Evolutionary conservation across 2,329 filamentous ascomycete species (phyloP).

Genomic region (Aspergillus bombycis): DNA sequence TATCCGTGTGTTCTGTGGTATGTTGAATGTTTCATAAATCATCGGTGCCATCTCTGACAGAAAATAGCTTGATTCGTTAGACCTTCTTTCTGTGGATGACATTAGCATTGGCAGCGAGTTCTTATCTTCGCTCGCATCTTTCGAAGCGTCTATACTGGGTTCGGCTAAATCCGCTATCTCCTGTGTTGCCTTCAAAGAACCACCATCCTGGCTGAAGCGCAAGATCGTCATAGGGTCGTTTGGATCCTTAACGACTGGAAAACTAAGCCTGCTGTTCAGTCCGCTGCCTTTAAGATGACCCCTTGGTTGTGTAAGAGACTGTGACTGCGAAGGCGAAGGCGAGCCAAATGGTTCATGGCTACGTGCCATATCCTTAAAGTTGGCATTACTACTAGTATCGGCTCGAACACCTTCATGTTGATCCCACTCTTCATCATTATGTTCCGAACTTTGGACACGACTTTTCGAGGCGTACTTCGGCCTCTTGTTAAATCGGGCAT

Average conservation of each 20-base stretch:
- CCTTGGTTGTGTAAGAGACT: conserved; percentile 29
- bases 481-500: not conserved
- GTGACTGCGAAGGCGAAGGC: conserved; percentile 22
- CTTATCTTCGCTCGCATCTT: conserved; percentile 9
- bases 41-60: conserved; percentile 22
- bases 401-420: too few relatives aligned
- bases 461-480: not conserved
- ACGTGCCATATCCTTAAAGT: not conserved
- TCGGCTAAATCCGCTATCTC: conserved; percentile 18
- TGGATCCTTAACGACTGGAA: conserved; percentile 77
- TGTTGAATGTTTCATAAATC: conserved; percentile 35
- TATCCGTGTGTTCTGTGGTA: conserved; percentile 24
- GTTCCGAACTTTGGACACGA: not conserved
- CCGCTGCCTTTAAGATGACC: conserved; percentile 31
- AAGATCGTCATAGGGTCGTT: conserved; percentile 65
- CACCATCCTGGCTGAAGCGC: conserved; percentile 68
- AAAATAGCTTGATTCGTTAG: conserved; percentile 20
- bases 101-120: conserved; percentile 23
- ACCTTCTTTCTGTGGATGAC: conserved; percentile 22
- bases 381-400: not conserved
- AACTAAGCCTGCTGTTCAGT: conserved; percentile 58
- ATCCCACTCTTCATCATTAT: not conserved
- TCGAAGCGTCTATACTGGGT: conserved; percentile 8
- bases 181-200: conserved; percentile 53
- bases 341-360: not conserved